Percentiles rank a stretch among this genome's conserved stretches.
These are phyloP conservation scores for Aspergillus ellipticus DNA, from an alignment of 495 filamentous ascomycete species.

Conservation along the genomic window DNA sequence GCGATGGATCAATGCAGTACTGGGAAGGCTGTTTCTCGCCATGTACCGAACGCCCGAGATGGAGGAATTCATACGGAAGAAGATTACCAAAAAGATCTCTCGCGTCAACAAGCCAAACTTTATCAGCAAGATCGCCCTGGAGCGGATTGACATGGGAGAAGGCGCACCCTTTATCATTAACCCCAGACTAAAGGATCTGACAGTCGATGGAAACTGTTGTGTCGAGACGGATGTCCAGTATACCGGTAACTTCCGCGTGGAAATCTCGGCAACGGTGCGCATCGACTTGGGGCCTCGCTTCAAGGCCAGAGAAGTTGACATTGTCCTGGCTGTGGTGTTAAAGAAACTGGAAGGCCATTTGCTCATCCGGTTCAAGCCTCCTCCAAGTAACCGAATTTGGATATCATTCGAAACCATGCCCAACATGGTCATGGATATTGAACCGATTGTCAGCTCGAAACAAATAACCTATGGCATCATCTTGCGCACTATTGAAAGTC, in stretches of 20 bases:
- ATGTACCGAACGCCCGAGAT: conserved; percentile 80
- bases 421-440: conserved; percentile 85
- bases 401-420: conserved; percentile 89
- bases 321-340: conserved; percentile 81
- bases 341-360: conserved; percentile 83
- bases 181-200: conserved; percentile 82
- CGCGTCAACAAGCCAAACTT: conserved; percentile 90
- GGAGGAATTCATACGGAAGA: conserved; percentile 71
- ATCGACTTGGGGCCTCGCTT: conserved; percentile 87
- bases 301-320: conserved; percentile 83
- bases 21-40: conserved; percentile 82
- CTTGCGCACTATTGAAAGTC: conserved; percentile 85
- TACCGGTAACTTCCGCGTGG: conserved; percentile 80
- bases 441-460: conserved; percentile 90
- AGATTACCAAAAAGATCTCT: conserved; percentile 95
- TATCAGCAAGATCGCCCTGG: conserved; percentile 73
- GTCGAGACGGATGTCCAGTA: conserved; percentile 85
- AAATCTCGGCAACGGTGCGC: conserved; percentile 83
- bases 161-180: conserved; percentile 87
- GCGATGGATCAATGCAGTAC: conserved; percentile 88
- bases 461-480: conserved; percentile 94
- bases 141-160: conserved; percentile 80
- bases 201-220: conserved; percentile 81
- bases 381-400: conserved; percentile 93
- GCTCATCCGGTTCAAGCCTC: conserved; percentile 84